phyloP scores from a whole-genome alignment of 331 rosid species.

The Acacia pycnantha region DNA sequence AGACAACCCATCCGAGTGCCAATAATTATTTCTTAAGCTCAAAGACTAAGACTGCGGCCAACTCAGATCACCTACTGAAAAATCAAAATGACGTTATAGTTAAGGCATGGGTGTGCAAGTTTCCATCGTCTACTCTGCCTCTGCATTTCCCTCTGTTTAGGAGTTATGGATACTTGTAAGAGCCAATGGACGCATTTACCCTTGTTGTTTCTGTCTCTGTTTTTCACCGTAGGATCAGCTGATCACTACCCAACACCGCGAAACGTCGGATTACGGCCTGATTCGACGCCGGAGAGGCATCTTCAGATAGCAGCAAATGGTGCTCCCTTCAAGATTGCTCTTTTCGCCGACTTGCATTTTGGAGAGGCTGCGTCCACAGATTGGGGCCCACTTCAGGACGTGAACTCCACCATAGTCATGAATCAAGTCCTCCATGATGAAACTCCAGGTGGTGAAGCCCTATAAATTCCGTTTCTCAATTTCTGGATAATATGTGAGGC shows the following conservation, averaged over 20 bases:
- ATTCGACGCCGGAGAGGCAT: conserved; percentile 24
- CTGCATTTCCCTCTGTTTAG: background rate
- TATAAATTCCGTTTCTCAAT: background rate
- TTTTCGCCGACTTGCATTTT: conserved; percentile 83
- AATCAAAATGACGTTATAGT: background rate
- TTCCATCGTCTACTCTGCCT: conserved; percentile 41
- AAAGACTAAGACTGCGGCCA: background rate
- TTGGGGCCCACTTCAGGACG: conserved; percentile 86
- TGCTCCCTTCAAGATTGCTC: conserved; percentile 51
- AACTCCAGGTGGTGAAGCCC: conserved; percentile 44
- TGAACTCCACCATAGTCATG: conserved; percentile 55
- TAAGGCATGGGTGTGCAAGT: background rate
- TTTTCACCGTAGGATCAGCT: conserved; percentile 28
- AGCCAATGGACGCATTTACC: conserved; percentile 8
- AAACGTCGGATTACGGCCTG: conserved; percentile 22
- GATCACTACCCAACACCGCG: background rate
- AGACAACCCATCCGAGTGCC: background rate
- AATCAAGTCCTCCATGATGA: conserved; percentile 42
- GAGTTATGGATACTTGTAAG: background rate
- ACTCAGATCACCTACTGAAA: conserved; percentile 37
- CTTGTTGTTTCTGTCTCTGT: conserved; percentile 14
- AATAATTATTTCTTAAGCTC: background rate
- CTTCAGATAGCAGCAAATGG: conserved; percentile 35
- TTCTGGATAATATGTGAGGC: background rate
- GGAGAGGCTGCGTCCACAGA: conserved; percentile 64